Percentiles rank a stretch among this genome's conserved stretches.
Evolutionary conservation across 129 eudicot species (phyloP).

Genomic region (Artemisia tridentata): DNA sequence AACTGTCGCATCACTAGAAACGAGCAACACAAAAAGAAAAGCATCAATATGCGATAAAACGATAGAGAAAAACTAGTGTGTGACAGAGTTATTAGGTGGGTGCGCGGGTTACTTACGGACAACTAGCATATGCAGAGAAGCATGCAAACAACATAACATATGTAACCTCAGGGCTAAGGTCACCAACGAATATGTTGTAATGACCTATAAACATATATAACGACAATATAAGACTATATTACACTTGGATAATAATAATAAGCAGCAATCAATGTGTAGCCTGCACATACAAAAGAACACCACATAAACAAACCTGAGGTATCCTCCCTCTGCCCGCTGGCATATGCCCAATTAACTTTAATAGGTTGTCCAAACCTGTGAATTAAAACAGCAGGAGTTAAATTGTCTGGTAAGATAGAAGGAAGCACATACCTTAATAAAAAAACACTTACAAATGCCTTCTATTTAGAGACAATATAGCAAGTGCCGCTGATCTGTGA

Average conservation of each 20-base stretch:
- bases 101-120: constrained; percentile 56
- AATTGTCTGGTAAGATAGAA: no score
- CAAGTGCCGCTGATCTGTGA: no score
- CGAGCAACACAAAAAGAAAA: no score
- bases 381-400: background rate
- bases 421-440: no score
- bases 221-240: constrained; percentile 3
- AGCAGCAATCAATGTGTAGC: background rate
- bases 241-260: constrained; percentile 3
- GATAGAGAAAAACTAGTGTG: background rate
- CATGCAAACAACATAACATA: constrained; percentile 75
- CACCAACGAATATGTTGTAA: constrained; percentile 65
- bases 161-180: no score
- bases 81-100: no score
- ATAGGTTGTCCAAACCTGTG: constrained; percentile 93
- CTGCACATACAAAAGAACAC: constrained; percentile 6
- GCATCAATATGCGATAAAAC: constrained; percentile 17
- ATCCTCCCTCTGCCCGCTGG: constrained; percentile 90
- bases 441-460: no score
- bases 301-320: constrained; percentile 56
- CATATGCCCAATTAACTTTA: constrained; percentile 87
- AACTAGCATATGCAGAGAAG: constrained; percentile 70
- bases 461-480: no score
- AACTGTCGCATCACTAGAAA: no score
- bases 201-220: no score